Evolutionary conservation across 805 yeast genomes (phyloP).

Genomic region (Candida patagonica): DNA sequence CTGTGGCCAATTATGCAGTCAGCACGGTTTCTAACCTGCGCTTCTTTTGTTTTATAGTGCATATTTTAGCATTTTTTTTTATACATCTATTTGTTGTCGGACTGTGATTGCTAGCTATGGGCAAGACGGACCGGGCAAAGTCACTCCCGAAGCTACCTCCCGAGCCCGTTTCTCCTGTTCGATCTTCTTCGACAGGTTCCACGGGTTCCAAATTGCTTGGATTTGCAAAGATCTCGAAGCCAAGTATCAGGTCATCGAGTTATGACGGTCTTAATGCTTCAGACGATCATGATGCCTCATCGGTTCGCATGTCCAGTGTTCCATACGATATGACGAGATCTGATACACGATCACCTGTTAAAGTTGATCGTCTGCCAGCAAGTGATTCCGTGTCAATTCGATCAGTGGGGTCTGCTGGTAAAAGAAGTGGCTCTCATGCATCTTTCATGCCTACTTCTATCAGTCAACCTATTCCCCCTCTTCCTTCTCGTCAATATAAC

Average conservation of each 20-base stretch:
- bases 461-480: slow-evolving; percentile 22
- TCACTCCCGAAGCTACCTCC: slow-evolving; percentile 4
- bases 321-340: slow-evolving; percentile 19
- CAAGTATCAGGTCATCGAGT: not conserved
- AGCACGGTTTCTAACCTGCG: too few relatives aligned
- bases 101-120: slow-evolving; percentile 2
- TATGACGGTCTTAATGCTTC: slow-evolving; percentile 1
- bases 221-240: slow-evolving; percentile 9
- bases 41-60: too few relatives aligned
- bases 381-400: not conserved
- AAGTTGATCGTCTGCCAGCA: slow-evolving; percentile 19
- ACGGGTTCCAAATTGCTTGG: slow-evolving; percentile 1
- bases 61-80: too few relatives aligned
- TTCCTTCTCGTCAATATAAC: slow-evolving; percentile 13
- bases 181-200: slow-evolving; percentile 4
- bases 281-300: not conserved
- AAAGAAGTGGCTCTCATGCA: slow-evolving; percentile 7
- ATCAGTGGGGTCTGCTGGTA: slow-evolving; percentile 6
- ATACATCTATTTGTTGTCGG: too few relatives aligned
- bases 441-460: slow-evolving; percentile 18
- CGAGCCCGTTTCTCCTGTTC: slow-evolving; percentile 1
- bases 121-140: slow-evolving; percentile 1
- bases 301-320: slow-evolving; percentile 10
- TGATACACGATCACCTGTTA: slow-evolving; percentile 16
- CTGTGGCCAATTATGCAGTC: too few relatives aligned